Percentiles rank a stretch among this genome's conserved stretches.
Conservation (phyloP, 75 land plant genomes). For the Pinus albicaulis region DNA sequence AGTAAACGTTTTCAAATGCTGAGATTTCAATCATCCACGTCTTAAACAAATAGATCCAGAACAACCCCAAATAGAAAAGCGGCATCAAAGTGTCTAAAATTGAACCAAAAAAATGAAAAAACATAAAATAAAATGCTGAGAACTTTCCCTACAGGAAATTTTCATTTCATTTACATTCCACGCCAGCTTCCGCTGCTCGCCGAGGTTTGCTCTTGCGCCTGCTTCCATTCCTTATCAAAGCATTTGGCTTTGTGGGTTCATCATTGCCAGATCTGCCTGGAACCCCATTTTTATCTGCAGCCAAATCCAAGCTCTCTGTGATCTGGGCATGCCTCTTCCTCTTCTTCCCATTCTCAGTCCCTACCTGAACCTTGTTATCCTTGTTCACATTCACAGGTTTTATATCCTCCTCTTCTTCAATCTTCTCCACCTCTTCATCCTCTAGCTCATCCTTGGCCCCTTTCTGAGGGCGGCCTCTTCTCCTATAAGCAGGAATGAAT, state of each 20-base stretch:
- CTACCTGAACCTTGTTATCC: conserved; percentile 14
- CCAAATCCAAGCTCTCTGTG: conserved; percentile 27
- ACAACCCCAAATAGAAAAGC: not conserved
- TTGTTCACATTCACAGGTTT: conserved; percentile 14
- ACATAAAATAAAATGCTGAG: not conserved
- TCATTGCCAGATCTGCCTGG: conserved; percentile 8
- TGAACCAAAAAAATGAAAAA: not conserved
- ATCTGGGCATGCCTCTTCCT: conserved; percentile 22
- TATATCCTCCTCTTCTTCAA: conserved; percentile 22
- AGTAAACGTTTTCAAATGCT: not conserved
- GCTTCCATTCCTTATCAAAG: conserved; percentile 47
- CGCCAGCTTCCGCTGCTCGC: conserved; percentile 63
- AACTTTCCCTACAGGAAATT: not conserved
- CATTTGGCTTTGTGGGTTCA: conserved; percentile 34
- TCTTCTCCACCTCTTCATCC: conserved; percentile 34
- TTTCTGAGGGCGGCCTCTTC: conserved; percentile 65
- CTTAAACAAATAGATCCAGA: not conserved
- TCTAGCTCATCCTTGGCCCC: conserved; percentile 45
- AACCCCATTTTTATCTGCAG: conserved; percentile 26
- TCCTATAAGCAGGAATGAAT: conserved; percentile 40
- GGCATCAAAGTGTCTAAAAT: not conserved
- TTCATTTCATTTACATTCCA: conserved; percentile 44
- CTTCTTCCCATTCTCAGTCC: conserved; percentile 44
- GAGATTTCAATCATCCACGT: not conserved
- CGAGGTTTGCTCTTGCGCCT: conserved; percentile 62